A percentile compares a stretch with the other conserved stretches of the same genome.
These are phyloP conservation scores for Pelagomonas calceolata DNA, from an alignment of 108 stramenopile species.

Conservation along the genomic window DNA sequence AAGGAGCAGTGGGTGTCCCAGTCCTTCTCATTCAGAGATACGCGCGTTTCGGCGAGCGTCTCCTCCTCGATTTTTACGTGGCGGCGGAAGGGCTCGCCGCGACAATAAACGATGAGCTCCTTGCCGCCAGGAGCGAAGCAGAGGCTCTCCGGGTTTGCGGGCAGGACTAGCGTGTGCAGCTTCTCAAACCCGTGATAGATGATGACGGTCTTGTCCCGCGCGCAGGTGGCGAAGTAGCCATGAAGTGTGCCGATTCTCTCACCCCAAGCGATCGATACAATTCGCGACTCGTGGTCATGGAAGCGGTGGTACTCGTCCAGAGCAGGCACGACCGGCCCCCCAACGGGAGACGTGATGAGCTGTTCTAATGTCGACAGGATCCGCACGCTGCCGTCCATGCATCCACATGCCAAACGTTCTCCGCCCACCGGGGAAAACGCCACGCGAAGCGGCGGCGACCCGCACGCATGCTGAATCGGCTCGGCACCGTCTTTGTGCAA, in stretches of 20 bases:
- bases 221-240: slow-evolving; percentile 11
- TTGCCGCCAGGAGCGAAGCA: not conserved
- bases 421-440: no score
- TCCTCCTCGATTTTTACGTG: slow-evolving; percentile 10
- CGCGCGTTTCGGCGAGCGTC: slow-evolving; percentile 6
- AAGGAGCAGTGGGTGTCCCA: slow-evolving; percentile 27
- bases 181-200: slow-evolving; percentile 5
- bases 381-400: no score
- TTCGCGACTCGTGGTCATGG: slow-evolving; percentile 16
- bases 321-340: no score
- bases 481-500: no score
- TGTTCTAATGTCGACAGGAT: no score
- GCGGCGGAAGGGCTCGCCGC: slow-evolving; percentile 19
- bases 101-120: slow-evolving; percentile 13
- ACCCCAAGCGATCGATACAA: slow-evolving; percentile 7
- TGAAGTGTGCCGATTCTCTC: slow-evolving; percentile 5
- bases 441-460: no score
- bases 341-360: no score
- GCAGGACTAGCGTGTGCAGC: not conserved
- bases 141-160: not conserved
- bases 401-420: no score
- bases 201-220: slow-evolving; percentile 21
- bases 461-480: no score
- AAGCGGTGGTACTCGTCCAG: not conserved
- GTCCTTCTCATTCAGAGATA: slow-evolving; percentile 21